Evolutionary conservation across 2,329 filamentous ascomycete genomes (phyloP), one percentile per base, ranked within the genome.

Genomic region (Penicillium sp.): DNA sequence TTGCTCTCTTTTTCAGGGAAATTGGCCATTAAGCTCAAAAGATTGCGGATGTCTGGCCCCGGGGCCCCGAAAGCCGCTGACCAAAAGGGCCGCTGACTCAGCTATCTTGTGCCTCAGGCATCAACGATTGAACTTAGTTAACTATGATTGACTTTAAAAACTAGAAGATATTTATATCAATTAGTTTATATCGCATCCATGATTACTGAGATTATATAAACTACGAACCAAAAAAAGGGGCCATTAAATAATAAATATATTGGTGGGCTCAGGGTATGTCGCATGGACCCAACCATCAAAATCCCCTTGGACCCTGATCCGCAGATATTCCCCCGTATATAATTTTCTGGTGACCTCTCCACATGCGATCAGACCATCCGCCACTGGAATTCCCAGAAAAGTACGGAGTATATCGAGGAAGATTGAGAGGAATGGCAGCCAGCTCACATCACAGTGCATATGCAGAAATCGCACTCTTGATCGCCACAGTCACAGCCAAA

Each of bases 401-500:
- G 10, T 1, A 27, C 6, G 25, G 25, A 27, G 25, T 7, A 23
- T 17, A 38, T 46, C 8, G 23, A 41, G n/a, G 27, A 19, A 27
- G 25, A 25, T 21, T 37, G 12, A 40, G 54, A 35, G 6, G 7
- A 12, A 33, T 17, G 40, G 2, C 33, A 23, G 21, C 31, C 23
- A 47, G 43, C 33, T 73, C 66, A 77, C 75, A 77, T 77, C 55
- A 77, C 72, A 12, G 68, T 72, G 58, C 75, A 77, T 54, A 77
- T 72, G 50, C 73, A 75, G 54, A 72, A 76, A 58, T 77, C 75
- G 35, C 75, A 77, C 38, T 74, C 73, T 48, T 75, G 73, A 59
- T 74, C 75, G 7, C 75, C 73, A 31, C 74, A 77, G 45, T 75
- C 75, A 50, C 75, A 77, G 4, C 75, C 73, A 53, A 77, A 77